Base-by-base conservation (phyloP, 1,284 basidiomycete genomes). In the Rhodofomes roseus region DNA sequence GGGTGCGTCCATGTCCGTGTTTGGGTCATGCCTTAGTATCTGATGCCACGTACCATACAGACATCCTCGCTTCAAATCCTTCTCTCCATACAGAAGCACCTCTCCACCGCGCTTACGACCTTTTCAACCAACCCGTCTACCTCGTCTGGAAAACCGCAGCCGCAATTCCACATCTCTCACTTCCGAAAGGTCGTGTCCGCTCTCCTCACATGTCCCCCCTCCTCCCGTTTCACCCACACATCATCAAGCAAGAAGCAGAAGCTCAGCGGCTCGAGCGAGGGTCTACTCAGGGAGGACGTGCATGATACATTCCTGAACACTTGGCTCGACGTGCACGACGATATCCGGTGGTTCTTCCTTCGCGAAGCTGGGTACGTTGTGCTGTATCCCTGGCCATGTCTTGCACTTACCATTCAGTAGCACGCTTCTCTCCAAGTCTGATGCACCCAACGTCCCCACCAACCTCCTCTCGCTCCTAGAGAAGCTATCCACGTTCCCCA, bases 341-440 rank as follows among this genome's bases (percentile, higher is more conserved):
- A 98, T 71, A 79, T 98, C 27, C 86, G 96, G 60, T 97, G 92
- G 89, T 93, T 92, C 73, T 97, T 97, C 76, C 83, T 98, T 61
- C 85, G 91, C 40, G 95, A 97, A 68, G 79, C 91, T 29, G 84
- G 82, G 89, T 93, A 76, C 56, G 86, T 76, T 39, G 56, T 12
- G 9, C 23, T 27, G 4, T 12, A 3, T 0, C 12, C 22, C 20
- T 29, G 23, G 12, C 25, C 29, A 29, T 48, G 46, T 48, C 46
- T n/a, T 48, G 7, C 16, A 5, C 16, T 27, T 11, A 34, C 11
- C 31, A 4, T 14, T 48, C 11, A 12, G 41, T n/a, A 29, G 18
- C 55, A 20, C 58, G 12, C 20, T 56, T 55, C 20, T 52, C 14
- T 54, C 51, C 2, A 60, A 62, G 25, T 59, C 65, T 60, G 78